phyloP scores from a whole-genome alignment of 2,329 filamentous ascomycete species.

The Chaetomiaceae sp. region DNA sequence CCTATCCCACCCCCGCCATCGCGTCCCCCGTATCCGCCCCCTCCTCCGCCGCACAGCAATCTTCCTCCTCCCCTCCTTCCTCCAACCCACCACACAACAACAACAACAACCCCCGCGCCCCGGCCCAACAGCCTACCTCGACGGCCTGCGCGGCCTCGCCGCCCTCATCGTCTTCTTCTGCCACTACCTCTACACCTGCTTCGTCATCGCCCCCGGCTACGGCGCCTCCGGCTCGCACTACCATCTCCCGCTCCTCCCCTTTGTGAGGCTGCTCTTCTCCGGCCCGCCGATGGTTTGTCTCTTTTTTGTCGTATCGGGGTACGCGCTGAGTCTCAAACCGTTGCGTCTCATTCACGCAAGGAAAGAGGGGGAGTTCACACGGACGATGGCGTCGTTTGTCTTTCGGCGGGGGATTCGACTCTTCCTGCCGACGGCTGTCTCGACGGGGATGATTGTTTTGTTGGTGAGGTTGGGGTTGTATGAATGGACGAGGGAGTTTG shows the following conservation, averaged over 20 bases:
- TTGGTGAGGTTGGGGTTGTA: conserved; percentile 45
- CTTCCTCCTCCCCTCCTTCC: conserved; percentile 51
- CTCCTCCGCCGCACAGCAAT: conserved; percentile 37
- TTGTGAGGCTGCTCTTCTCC: conserved; percentile 50
- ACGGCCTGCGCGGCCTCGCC: conserved; percentile 54
- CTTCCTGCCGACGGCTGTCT: conserved; percentile 47
- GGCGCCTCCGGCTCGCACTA: conserved; percentile 43
- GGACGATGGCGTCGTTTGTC: conserved; percentile 45
- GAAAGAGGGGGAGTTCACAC: conserved; percentile 29
- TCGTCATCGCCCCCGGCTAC: conserved; percentile 48
- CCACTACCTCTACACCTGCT: conserved; percentile 52
- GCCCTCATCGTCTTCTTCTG: conserved; percentile 55
- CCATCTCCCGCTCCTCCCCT: conserved; percentile 48
- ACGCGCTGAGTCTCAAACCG: conserved; percentile 53
- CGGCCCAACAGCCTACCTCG: conserved; percentile 53
- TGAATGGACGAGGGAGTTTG: conserved; percentile 46
- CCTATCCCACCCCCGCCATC: not conserved
- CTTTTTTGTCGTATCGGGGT: conserved; percentile 61
- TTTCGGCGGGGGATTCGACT: conserved; percentile 51
- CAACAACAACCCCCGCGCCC: conserved; percentile 32
- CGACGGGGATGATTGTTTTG: conserved; percentile 44
- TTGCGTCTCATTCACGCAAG: conserved; percentile 37
- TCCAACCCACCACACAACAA: conserved; percentile 35
- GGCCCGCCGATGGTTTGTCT: conserved; percentile 55
- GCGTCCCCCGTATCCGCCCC: conserved; percentile 18